phyloP scores from a whole-genome alignment of 2,329 filamentous ascomycete species.

The Aspergillus sp. region DNA sequence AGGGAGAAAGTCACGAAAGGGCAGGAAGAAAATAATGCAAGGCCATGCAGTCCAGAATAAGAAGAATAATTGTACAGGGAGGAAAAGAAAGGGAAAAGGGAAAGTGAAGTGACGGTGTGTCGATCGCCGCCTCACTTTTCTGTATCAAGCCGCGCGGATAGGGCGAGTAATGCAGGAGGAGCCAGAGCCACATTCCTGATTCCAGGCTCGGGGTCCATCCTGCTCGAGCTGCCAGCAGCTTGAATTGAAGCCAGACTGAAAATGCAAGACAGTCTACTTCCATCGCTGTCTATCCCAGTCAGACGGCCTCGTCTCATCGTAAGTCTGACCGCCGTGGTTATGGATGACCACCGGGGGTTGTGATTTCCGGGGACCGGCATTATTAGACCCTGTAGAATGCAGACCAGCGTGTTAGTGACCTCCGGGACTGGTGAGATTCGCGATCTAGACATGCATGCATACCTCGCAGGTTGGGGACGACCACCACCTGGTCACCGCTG shows the following conservation, averaged over 20 bases:
- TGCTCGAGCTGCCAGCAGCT: slow-evolving; percentile 17
- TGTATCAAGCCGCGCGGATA: slow-evolving; percentile 24
- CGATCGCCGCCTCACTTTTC: slow-evolving; percentile 29
- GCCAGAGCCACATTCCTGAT: not conserved
- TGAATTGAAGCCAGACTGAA: slow-evolving; percentile 1
- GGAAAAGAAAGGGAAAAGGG: not conserved
- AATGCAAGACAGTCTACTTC: slow-evolving; percentile 27
- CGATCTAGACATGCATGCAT: slow-evolving; percentile 17
- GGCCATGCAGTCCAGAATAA: slow-evolving; percentile 11
- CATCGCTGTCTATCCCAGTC: slow-evolving; percentile 41
- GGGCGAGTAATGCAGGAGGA: slow-evolving; percentile 8
- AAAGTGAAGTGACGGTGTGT: slow-evolving; percentile 12
- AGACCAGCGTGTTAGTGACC: slow-evolving; percentile 14
- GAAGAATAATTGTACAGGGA: slow-evolving; percentile 10
- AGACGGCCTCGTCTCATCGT: slow-evolving; percentile 37
- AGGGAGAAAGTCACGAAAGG: slow-evolving; percentile 5
- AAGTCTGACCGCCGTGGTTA: slow-evolving; percentile 37
- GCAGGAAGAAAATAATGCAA: slow-evolving; percentile 9
- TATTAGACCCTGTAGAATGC: slow-evolving; percentile 30
- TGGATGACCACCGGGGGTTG: slow-evolving; percentile 36
- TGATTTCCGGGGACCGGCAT: slow-evolving; percentile 28
- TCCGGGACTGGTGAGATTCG: not conserved
- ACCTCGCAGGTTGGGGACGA: slow-evolving; percentile 32
- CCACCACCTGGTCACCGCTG: slow-evolving; percentile 29
- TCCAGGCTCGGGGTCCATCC: not conserved